Evolutionary conservation across 495 filamentous ascomycete species (phyloP).

Genomic region (Aspergillus coremiiformis): DNA sequence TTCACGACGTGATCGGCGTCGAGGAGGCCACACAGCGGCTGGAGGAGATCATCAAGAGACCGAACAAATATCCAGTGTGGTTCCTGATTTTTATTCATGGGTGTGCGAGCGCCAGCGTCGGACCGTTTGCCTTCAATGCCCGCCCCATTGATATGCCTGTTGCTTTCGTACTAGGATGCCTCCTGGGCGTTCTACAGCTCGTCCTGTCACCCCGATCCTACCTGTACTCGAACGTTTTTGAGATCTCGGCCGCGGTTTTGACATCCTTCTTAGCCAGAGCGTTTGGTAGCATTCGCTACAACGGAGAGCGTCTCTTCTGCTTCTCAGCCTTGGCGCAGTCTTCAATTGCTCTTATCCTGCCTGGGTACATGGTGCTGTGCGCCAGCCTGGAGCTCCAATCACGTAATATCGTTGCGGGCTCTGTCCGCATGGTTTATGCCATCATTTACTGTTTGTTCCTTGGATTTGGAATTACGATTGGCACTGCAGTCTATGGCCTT

Average conservation of each 20-base stretch:
- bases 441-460: slow-evolving; percentile 94
- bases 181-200: slow-evolving; percentile 77
- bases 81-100: slow-evolving; percentile 78
- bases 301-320: slow-evolving; percentile 64
- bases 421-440: slow-evolving; percentile 91
- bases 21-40: slow-evolving; percentile 72
- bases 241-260: slow-evolving; percentile 76
- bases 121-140: slow-evolving; percentile 86
- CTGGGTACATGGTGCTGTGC: slow-evolving; percentile 79
- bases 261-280: slow-evolving; percentile 86
- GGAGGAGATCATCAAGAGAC: slow-evolving; percentile 54
- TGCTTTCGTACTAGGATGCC: slow-evolving; percentile 74
- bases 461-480: slow-evolving; percentile 95
- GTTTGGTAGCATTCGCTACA: slow-evolving; percentile 68
- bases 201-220: slow-evolving; percentile 72
- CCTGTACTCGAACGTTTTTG: slow-evolving; percentile 77
- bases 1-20: slow-evolving; percentile 79
- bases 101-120: slow-evolving; percentile 67
- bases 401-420: slow-evolving; percentile 76
- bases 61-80: slow-evolving; percentile 60
- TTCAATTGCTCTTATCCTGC: slow-evolving; percentile 85
- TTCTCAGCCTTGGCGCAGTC: slow-evolving; percentile 90
- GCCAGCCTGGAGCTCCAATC: slow-evolving; percentile 84
- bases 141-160: slow-evolving; percentile 83
- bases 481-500: slow-evolving; percentile 80